Conservation (phyloP, 306 rosid genomes). For the Lathyrus oleraceus region DNA sequence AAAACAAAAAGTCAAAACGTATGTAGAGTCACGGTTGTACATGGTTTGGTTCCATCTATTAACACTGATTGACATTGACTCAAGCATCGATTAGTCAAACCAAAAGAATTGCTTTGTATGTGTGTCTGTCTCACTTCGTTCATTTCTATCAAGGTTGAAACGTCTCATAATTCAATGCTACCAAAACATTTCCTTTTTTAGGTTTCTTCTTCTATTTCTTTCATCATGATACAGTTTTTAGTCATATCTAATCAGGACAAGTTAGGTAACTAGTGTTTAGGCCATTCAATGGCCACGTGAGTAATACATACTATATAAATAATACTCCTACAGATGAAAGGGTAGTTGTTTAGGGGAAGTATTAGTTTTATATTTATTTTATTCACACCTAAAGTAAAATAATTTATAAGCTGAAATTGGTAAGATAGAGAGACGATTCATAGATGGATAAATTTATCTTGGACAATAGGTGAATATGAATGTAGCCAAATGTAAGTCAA, state of each 20-base stretch:
- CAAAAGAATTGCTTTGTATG: background rate
- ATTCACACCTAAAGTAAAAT: too few species aligned
- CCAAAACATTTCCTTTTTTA: conserved; percentile 16
- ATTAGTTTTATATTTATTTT: too few species aligned
- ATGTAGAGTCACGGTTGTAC: conserved; percentile 20
- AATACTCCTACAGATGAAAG: too few species aligned
- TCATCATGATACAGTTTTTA: conserved; percentile 8
- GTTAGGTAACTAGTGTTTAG: conserved; percentile 9
- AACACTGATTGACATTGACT: conserved; percentile 30
- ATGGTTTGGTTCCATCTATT: background rate
- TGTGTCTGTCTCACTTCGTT: background rate
- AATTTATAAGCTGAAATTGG: too few species aligned
- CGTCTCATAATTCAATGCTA: conserved; percentile 18
- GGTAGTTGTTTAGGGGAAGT: too few species aligned
- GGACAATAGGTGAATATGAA: too few species aligned
- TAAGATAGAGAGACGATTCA: too few species aligned
- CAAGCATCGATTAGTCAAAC: conserved; percentile 17
- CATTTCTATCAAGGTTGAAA: conserved; percentile 3
- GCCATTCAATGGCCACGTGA: too few species aligned
- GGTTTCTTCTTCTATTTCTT: background rate
- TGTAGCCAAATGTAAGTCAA: too few species aligned
- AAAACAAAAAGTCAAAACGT: background rate
- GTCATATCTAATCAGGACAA: conserved; percentile 8
- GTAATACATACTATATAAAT: too few species aligned
- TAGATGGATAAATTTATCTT: too few species aligned